A percentile compares a stretch with the other conserved stretches of the same genome.
Evolutionary conservation across 495 filamentous ascomycete species (phyloP).

Genomic region (Tuber microsphaerosporum): DNA sequence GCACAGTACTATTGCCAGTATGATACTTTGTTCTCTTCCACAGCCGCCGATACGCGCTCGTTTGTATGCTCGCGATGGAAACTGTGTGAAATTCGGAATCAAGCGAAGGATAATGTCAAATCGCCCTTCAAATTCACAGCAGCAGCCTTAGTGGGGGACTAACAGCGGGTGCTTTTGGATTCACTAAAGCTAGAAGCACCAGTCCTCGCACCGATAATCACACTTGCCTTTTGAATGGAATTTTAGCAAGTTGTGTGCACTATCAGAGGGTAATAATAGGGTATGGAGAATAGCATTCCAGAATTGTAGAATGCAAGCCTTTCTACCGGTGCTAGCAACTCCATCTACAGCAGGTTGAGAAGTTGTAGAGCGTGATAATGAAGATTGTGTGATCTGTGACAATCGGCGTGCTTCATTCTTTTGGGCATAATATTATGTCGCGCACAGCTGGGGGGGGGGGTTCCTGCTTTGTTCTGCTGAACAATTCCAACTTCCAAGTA

Average conservation of each 20-base stretch:
- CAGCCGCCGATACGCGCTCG: neutral
- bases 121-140: neutral
- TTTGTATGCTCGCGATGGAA: neutral
- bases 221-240: neutral
- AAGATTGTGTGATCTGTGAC: neutral
- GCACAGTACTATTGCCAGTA: too few species aligned
- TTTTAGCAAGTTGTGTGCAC: neutral
- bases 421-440: neutral
- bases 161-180: neutral
- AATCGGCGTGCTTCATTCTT: neutral
- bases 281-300: neutral
- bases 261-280: neutral
- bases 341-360: neutral
- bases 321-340: neutral
- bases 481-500: neutral
- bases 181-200: neutral
- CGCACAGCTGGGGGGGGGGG: neutral
- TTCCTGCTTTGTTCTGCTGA: conserved; percentile 5
- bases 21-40: neutral
- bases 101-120: neutral
- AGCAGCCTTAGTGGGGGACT: neutral
- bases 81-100: neutral
- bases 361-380: neutral
- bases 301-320: neutral
- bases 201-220: neutral